A percentile compares a stretch with the other conserved stretches of the same genome.
Evolutionary conservation across 768 basidiomycete species (phyloP).

Genomic region (Pleurotus tuoliensis): DNA sequence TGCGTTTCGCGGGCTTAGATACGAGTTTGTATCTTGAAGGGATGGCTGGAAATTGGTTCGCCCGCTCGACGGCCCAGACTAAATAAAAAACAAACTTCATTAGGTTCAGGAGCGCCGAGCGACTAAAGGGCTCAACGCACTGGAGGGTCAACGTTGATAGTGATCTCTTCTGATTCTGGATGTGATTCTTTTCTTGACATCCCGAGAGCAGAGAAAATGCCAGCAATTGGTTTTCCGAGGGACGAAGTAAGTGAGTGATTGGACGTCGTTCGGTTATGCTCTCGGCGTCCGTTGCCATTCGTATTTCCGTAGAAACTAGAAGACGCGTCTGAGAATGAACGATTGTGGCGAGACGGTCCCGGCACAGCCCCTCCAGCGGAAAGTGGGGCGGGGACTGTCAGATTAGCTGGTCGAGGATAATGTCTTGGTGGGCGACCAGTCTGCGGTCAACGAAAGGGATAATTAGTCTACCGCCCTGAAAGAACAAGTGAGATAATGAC

Average conservation of each 20-base stretch:
- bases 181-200: neutral
- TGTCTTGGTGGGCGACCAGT: conserved; percentile 2
- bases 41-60: conserved; percentile 5
- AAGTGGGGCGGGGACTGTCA: neutral
- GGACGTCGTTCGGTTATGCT: neutral
- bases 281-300: neutral
- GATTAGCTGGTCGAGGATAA: neutral
- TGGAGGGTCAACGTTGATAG: conserved; percentile 7
- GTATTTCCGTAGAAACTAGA: neutral
- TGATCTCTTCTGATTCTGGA: conserved; percentile 3
- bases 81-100: neutral
- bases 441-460: neutral
- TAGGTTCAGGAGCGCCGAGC: neutral
- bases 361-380: neutral
- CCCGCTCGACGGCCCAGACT: conserved; percentile 5
- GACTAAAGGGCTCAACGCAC: neutral
- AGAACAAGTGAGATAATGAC: neutral
- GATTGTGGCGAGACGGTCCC: neutral
- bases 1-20: neutral
- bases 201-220: neutral
- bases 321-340: neutral
- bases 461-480: too few species aligned
- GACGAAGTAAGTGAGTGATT: conserved; percentile 2
- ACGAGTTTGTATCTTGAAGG: neutral
- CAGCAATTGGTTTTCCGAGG: conserved; percentile 4